Evolutionary conservation across 345 rosid species (phyloP).

Genomic region (Eucalyptus camaldulensis): DNA sequence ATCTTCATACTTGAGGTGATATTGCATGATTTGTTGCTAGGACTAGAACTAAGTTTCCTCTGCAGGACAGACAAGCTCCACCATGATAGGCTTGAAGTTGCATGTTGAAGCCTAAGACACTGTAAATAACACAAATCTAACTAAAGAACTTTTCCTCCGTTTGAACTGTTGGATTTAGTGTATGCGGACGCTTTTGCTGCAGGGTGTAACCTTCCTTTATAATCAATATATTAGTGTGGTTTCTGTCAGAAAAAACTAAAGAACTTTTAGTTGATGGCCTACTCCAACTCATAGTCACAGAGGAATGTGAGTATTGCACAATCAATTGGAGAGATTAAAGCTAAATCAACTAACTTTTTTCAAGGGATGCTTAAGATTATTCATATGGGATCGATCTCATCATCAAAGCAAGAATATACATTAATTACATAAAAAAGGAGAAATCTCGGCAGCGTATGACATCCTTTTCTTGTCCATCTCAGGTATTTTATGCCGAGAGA

Average conservation of each 20-base stretch:
- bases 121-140: too few species aligned
- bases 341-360: background rate
- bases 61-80: background rate
- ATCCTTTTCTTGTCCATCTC: background rate
- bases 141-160: too few species aligned
- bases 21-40: background rate
- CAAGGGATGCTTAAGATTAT: background rate
- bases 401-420: background rate
- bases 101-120: too few species aligned
- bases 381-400: background rate
- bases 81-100: background rate
- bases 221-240: too few species aligned
- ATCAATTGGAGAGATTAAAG: background rate
- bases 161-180: too few species aligned
- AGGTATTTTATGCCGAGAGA: background rate
- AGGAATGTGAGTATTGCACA: background rate
- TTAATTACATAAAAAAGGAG: background rate
- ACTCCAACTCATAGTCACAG: background rate
- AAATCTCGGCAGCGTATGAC: background rate
- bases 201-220: too few species aligned
- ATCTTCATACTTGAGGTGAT: background rate
- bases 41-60: background rate
- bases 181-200: too few species aligned
- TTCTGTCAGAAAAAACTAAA: too few species aligned
- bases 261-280: background rate